These are phyloP conservation scores for Solanum arcanum DNA, from an alignment of 257 asterid genomes.

Conservation along the genomic window DNA sequence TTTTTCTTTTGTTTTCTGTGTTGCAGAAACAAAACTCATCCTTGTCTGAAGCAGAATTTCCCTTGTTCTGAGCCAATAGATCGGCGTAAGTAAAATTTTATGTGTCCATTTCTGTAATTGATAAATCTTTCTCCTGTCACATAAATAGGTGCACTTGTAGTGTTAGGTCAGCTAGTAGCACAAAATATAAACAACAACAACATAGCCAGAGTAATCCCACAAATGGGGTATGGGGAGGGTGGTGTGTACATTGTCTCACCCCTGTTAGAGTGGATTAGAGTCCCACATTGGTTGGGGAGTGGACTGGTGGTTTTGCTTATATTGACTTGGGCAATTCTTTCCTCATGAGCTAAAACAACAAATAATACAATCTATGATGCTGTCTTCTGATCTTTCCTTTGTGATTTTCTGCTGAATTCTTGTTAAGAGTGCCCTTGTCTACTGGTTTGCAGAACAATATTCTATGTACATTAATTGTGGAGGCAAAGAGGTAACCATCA, in stretches of 20 bases:
- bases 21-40: conserved; percentile 19
- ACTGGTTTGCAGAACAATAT: conserved; percentile 32
- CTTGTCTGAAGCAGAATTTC: conserved; percentile 59
- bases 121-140: not conserved
- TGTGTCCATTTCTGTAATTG: not conserved
- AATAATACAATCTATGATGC: not conserved
- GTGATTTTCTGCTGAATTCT: not conserved
- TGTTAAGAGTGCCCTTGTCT: not conserved
- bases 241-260: not conserved
- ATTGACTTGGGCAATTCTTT: not conserved
- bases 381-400: not conserved
- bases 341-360: not conserved
- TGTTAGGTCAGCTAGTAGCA: not conserved
- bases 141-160: not conserved
- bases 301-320: not conserved
- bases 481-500: conserved; percentile 35
- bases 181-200: not conserved
- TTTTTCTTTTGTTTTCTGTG: conserved; percentile 2
- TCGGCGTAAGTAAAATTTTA: conserved; percentile 29
- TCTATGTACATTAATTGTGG: conserved; percentile 73
- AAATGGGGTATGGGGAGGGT: not conserved
- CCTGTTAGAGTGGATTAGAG: not conserved
- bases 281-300: not conserved
- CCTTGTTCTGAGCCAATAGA: conserved; percentile 43
- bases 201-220: not conserved